Evolutionary conservation across 495 filamentous ascomycete species (phyloP), one percentile per base, ranked within the genome.

Genomic region (Immersiella caudata): DNA sequence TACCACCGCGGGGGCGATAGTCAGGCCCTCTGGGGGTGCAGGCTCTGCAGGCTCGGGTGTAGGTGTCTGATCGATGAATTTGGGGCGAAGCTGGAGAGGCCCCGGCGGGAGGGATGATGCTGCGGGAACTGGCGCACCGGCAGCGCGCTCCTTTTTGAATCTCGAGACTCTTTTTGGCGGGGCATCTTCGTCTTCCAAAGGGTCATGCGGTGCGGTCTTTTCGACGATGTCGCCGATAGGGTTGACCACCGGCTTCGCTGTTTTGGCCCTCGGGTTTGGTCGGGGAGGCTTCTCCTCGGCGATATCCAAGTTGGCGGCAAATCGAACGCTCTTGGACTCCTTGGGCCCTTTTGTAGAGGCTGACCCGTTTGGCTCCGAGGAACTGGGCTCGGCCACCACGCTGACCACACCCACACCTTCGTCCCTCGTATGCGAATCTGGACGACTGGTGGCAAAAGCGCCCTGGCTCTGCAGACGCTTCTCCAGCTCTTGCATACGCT

Each of bases 401-500:
- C 68, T 51, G 11, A 75, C 74, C 64, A 65, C 60, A 4, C 66
- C 75, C 14, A 75, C 65, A 14, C 70, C 71, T 33, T 74, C 71
- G 12, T 72, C 67, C 52, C 50, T 25, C 4, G 67, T 25, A 59
- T 71, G 60, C 12, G 65, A 67, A 35, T 70, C 29, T 2, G 64
- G 26, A 1, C 26, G 59, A 4, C 57, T 36, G 7, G 70, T 70
- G 0, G 73, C 58, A 36, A 80, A 76, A 50, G 68, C 70, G 21
- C 83, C 81, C 64, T 83, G 76, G 33, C 83, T 81, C 58, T 87
- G 90, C 4, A 94, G 82, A 54, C 85, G 87, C 65, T 88, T 82
- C 74, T 94, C 90, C n/a, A 99, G 81, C 67, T 92, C 91, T 57
- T 90, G 85, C 92, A 99, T 96, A 57, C 89, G 83, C 60, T 84